Conservation (phyloP, 1,284 basidiomycete species). For the Trichosporon asahii region DNA sequence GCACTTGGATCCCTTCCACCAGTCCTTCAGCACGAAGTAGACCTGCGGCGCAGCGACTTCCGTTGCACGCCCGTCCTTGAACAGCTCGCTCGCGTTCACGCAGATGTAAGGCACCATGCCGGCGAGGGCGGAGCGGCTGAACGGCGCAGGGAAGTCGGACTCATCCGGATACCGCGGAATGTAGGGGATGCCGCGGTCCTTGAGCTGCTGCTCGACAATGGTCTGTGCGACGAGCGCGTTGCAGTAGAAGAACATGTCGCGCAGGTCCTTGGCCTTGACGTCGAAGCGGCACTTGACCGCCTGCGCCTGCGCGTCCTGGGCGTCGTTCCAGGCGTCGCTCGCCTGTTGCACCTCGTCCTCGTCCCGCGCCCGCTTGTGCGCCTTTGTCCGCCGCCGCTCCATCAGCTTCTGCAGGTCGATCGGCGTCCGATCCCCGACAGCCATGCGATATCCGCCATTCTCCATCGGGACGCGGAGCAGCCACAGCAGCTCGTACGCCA, state of each 20-base stretch:
- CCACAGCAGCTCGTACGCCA: constrained; percentile 43
- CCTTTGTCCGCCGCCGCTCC: constrained; percentile 25
- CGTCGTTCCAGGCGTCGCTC: not conserved
- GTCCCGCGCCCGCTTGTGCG: constrained; percentile 15
- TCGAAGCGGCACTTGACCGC: constrained; percentile 30
- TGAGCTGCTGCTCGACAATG: constrained; percentile 82
- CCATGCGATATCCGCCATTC: constrained; percentile 35
- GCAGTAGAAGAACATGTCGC: constrained; percentile 42
- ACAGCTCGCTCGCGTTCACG: constrained; percentile 72
- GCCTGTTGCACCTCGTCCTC: not conserved
- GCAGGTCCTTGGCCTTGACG: constrained; percentile 40
- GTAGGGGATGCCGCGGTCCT: constrained; percentile 72
- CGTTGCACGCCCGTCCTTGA: constrained; percentile 74
- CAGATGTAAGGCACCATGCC: constrained; percentile 71
- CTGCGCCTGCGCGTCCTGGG: not conserved
- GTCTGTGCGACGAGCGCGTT: constrained; percentile 80
- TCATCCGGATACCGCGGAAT: constrained; percentile 63
- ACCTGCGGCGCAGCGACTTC: constrained; percentile 88
- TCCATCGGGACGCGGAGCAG: constrained; percentile 37
- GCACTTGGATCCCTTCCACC: constrained; percentile 77
- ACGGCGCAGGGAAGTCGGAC: constrained; percentile 21
- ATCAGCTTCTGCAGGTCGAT: constrained; percentile 32
- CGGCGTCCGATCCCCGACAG: constrained; percentile 35
- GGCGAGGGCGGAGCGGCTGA: constrained; percentile 45
- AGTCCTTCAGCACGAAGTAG: constrained; percentile 77